Percentiles rank a stretch among this genome's conserved stretches.
phyloP scores from a whole-genome alignment of 2,329 filamentous ascomycete genomes.

The Delphinella strobiligena region DNA sequence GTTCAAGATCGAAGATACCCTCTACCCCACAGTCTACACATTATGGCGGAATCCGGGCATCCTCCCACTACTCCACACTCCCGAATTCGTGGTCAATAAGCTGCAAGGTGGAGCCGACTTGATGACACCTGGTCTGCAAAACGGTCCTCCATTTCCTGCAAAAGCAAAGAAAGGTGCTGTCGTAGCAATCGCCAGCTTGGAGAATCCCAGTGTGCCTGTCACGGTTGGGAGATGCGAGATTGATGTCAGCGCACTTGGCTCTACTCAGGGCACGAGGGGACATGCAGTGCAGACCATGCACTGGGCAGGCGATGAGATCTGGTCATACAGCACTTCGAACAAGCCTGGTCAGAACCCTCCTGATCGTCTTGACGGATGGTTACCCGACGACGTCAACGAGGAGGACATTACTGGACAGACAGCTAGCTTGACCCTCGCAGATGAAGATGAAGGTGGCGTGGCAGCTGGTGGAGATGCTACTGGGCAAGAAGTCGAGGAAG shows the following conservation, averaged over 20 bases:
- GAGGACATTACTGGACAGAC: constrained; percentile 28
- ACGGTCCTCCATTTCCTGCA: constrained; percentile 50
- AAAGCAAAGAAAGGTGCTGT: constrained; percentile 47
- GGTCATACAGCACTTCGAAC: constrained; percentile 47
- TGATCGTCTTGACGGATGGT: constrained; percentile 40
- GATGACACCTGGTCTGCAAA: constrained; percentile 55
- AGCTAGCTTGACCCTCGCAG: constrained; percentile 30
- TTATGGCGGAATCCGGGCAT: constrained; percentile 52
- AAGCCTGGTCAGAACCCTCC: constrained; percentile 42
- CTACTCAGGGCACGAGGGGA: constrained; percentile 49
- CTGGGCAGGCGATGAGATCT: constrained; percentile 59
- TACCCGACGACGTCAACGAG: constrained; percentile 17
- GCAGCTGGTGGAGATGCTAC: constrained; percentile 18
- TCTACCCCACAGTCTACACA: constrained; percentile 50
- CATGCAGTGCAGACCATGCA: constrained; percentile 54
- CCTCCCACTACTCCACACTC: constrained; percentile 52
- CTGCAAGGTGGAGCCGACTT: constrained; percentile 53
- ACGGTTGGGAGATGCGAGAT: constrained; percentile 55
- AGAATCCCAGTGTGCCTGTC: constrained; percentile 48
- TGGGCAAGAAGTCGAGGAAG: constrained; percentile 18
- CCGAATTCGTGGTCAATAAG: constrained; percentile 49
- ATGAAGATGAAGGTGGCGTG: constrained; percentile 36
- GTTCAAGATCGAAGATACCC: constrained; percentile 48
- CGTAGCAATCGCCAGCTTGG: constrained; percentile 50
- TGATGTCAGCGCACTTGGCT: constrained; percentile 43